These are phyloP conservation scores for Kluyveromyces sp. DNA, from an alignment of 1,139 yeast species.

Conservation along the genomic window DNA sequence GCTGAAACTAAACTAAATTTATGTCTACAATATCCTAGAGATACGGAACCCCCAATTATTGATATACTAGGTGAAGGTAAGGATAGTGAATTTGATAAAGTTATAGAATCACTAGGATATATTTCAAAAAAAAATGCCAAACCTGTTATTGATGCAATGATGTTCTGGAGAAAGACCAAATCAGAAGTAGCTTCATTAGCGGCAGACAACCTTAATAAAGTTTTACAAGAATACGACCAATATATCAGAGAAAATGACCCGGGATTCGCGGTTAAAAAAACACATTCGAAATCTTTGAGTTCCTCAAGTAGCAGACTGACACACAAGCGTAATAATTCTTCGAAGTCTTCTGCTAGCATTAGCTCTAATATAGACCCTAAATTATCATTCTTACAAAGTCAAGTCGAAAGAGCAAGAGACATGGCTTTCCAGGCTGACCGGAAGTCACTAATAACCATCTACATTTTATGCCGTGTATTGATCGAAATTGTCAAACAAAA, in stretches of 20 bases:
- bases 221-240: slow-evolving; percentile 25
- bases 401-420: slow-evolving; percentile 52
- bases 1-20: slow-evolving; percentile 79
- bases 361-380: slow-evolving; percentile 19
- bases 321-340: slow-evolving; percentile 33
- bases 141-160: slow-evolving; percentile 93
- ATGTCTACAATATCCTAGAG: slow-evolving; percentile 62
- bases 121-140: slow-evolving; percentile 87
- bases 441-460: slow-evolving; percentile 78
- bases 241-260: slow-evolving; percentile 8
- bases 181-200: slow-evolving; percentile 80
- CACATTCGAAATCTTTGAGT: slow-evolving; percentile 24
- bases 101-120: slow-evolving; percentile 78
- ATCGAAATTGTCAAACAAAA: slow-evolving; percentile 91
- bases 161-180: slow-evolving; percentile 95
- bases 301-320: slow-evolving; percentile 24
- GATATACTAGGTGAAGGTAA: slow-evolving; percentile 81
- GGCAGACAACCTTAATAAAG: slow-evolving; percentile 43
- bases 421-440: slow-evolving; percentile 80
- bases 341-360: slow-evolving; percentile 26
- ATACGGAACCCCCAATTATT: slow-evolving; percentile 72
- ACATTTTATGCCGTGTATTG: slow-evolving; percentile 83
- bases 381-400: slow-evolving; percentile 31
- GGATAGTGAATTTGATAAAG: slow-evolving; percentile 79
- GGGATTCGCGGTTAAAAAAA: slow-evolving; percentile 10